phyloP scores from a whole-genome alignment of 2,329 filamentous ascomycete genomes.

The Chaetoscypha palmicola region DNA sequence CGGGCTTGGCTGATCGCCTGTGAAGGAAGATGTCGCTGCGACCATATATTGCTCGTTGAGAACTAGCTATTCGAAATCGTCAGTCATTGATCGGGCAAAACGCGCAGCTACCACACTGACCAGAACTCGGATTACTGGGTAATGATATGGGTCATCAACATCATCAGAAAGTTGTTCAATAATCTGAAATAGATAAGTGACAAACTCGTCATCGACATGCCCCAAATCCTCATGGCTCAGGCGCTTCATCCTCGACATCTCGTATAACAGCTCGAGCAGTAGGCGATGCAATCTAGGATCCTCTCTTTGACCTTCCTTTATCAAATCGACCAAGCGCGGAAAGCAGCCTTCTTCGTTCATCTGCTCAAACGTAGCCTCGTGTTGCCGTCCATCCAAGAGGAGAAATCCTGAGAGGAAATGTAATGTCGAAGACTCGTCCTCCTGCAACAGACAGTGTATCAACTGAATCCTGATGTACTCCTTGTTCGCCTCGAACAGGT shows the following conservation, averaged over 20 bases:
- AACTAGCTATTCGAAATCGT: conserved; percentile 58
- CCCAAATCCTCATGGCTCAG: conserved; percentile 68
- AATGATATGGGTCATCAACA: conserved; percentile 87
- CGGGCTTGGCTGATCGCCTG: conserved; percentile 20
- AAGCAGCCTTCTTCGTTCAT: conserved; percentile 88
- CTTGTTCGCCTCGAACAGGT: conserved; percentile 65
- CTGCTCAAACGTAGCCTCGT: conserved; percentile 73
- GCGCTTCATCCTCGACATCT: conserved; percentile 89
- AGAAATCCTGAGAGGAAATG: conserved; percentile 79
- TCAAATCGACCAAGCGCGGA: conserved; percentile 71
- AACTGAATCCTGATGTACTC: conserved; percentile 91
- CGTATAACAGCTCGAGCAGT: conserved; percentile 83
- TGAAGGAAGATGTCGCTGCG: conserved; percentile 44
- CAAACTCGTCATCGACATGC: conserved; percentile 73
- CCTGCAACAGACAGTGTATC: conserved; percentile 82
- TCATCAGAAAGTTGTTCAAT: conserved; percentile 86
- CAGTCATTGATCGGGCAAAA: not conserved
- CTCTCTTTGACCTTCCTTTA: conserved; percentile 55
- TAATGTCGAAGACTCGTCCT: conserved; percentile 74
- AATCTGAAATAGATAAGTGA: conserved; percentile 75
- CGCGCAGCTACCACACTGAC: conserved; percentile 43
- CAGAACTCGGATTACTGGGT: conserved; percentile 86
- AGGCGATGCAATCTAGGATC: conserved; percentile 70
- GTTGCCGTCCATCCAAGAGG: conserved; percentile 73
- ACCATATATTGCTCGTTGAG: conserved; percentile 99